Evolutionary conservation across 2,329 filamentous ascomycete genomes (phyloP), one percentile per base, ranked within the genome.

Genomic region (Rhinocladiella similis): DNA sequence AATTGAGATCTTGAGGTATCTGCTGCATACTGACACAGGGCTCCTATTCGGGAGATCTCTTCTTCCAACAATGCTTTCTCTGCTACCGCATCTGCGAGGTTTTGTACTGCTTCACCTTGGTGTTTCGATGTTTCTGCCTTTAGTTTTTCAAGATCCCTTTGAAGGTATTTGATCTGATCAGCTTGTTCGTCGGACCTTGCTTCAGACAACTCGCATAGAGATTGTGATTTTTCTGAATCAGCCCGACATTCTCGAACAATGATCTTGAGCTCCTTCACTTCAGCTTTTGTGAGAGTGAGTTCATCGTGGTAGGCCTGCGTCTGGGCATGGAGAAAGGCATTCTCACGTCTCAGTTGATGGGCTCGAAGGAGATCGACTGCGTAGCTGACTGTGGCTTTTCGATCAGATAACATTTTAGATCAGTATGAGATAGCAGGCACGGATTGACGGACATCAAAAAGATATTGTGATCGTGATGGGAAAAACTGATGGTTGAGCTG

Each of bases 341-440:
- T 65, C 53, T 65, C 62, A 50, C 60, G 61, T 18, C 63, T 56
- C 5, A 64, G 29, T 39, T 65, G 58, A 42, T 65, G 63, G 33
- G 59, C 54, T 53, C 52, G 49, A 4, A 65, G 56, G 22, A 63
- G 42, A 46, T 63, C 60, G 49, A 62, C 59, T 18, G 58, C 63
- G 45, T 64, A 60, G 22, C 50, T 43, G 25, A 59, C 51, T 18
- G 47, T 56, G 25, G 39, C 19, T 47, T 54, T 54, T 22, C 49
- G 51, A 53, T 53, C 50, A 13, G 55, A 55, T n/a, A 39, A 33
- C 41, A 56, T 51, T 3, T 12, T 35, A 35, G 46, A 35, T 25
- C 2, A 22, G 12, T 19, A 14, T 3, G 43, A 47, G 22, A 29
- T 47, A 16, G 6, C 6, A 14, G 4, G 22, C n/a, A 20, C 20